A percentile compares a stretch with the other conserved stretches of the same genome.
Evolutionary conservation across 1,284 basidiomycete species (phyloP).

Genomic region (Phenoliferia sp.): DNA sequence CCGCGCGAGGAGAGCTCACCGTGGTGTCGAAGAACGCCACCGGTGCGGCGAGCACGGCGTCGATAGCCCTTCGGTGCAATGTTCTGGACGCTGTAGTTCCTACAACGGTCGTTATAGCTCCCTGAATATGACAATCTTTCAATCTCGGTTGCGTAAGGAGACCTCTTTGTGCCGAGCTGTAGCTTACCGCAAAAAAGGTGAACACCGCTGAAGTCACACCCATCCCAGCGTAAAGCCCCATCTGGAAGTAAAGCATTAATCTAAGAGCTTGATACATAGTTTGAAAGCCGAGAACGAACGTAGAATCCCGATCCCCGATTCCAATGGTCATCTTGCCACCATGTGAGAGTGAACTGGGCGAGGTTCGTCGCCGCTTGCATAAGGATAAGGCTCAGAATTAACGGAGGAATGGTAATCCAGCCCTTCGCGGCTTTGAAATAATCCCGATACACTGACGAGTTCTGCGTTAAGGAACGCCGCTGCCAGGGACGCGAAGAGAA

Average conservation of each 20-base stretch:
- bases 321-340: slow-evolving; percentile 39
- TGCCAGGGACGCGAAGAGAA: not conserved
- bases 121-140: too few species aligned
- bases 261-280: not conserved
- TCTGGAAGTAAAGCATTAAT: not conserved
- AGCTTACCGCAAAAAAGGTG: slow-evolving; percentile 55
- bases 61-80: slow-evolving; percentile 52
- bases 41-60: slow-evolving; percentile 62
- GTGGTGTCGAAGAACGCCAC: slow-evolving; percentile 77
- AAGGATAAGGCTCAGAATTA: slow-evolving; percentile 54
- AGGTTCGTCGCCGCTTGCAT: slow-evolving; percentile 59
- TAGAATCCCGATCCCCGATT: slow-evolving; percentile 31
- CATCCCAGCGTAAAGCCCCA: slow-evolving; percentile 61
- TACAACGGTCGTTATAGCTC: slow-evolving; percentile 18
- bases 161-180: too few species aligned
- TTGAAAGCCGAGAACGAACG: not conserved
- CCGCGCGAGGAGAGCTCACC: not conserved
- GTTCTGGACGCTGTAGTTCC: slow-evolving; percentile 31
- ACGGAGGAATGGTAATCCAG: slow-evolving; percentile 53
- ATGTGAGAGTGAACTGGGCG: slow-evolving; percentile 45
- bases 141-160: too few species aligned
- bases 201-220: slow-evolving; percentile 54
- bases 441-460: slow-evolving; percentile 53
- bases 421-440: slow-evolving; percentile 65
- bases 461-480: not conserved